phyloP scores from a whole-genome alignment of 331 rosid genomes.

The Dryas integrifolia region DNA sequence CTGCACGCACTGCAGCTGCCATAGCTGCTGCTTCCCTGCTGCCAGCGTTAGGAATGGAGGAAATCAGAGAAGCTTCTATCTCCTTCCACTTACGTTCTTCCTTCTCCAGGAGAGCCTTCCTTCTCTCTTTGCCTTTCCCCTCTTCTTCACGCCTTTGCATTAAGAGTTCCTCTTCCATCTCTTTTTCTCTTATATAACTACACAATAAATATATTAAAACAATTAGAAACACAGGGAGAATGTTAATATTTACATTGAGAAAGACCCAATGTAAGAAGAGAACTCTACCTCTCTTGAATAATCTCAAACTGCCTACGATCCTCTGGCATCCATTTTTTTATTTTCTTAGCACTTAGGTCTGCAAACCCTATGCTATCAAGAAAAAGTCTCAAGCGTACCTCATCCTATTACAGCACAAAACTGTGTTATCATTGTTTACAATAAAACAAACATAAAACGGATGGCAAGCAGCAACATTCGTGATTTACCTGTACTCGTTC shows the following conservation, averaged over 20 bases:
- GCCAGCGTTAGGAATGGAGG: slow-evolving; percentile 96
- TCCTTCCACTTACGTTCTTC: slow-evolving; percentile 99
- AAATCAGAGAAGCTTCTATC: slow-evolving; percentile 95
- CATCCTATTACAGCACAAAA: slow-evolving; percentile 58
- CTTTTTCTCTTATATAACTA: slow-evolving; percentile 96
- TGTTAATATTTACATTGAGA: neutral
- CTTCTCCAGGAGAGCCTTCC: slow-evolving; percentile 93
- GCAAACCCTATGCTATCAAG: slow-evolving; percentile 99
- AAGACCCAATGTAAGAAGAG: neutral
- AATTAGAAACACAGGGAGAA: slow-evolving; percentile 22
- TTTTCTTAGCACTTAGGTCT: slow-evolving; percentile 94
- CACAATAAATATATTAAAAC: slow-evolving; percentile 28
- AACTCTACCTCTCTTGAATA: slow-evolving; percentile 82
- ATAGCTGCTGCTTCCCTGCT: slow-evolving; percentile 97
- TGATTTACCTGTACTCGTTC: slow-evolving; percentile 81
- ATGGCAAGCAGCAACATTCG: slow-evolving; percentile 15
- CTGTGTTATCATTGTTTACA: slow-evolving; percentile 7
- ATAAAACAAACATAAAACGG: slow-evolving; percentile 12
- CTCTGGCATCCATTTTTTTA: slow-evolving; percentile 99
- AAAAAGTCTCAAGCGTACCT: slow-evolving; percentile 95
- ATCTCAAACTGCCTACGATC: slow-evolving; percentile 96
- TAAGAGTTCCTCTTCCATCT: slow-evolving; percentile 98
- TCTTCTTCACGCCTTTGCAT: slow-evolving; percentile 99
- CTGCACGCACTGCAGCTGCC: slow-evolving; percentile 99
- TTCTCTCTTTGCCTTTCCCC: slow-evolving; percentile 98